Evolutionary conservation across 1,284 basidiomycete species (phyloP), one percentile per base, ranked within the genome.

Genomic region (Moesziomyces globuligerus): DNA sequence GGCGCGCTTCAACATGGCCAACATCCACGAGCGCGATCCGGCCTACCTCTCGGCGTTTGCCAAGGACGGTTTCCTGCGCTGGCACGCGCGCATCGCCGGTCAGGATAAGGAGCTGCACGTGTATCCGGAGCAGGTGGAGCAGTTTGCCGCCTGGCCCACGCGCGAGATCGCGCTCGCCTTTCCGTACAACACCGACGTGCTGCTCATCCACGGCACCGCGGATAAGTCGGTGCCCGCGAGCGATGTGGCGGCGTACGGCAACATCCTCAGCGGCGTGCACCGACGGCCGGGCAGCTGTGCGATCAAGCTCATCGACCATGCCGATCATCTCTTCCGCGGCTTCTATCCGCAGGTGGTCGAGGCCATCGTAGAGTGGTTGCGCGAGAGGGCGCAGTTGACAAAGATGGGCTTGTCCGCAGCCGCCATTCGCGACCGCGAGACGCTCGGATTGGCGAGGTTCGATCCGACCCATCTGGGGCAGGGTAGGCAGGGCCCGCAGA

Each of bases 331-430:
- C 39, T 76, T 72, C 42, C 28, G 60, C 15, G 68, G 67, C 7
- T 58, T 72, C 40, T 75, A 70, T 48, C 69, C 65, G n/a, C 68
- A 75, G 42, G 65, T 76, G 13, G 74, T 78, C 1, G 58, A 56
- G 17, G 52, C 58, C 20, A 74, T 76, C 20, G 43, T 67, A 4
- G 46, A 59, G 25, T 76, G 74, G 74, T 29, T 75, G 11, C 32
- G 38, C 13, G 58, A 71, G 26, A 18, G 62, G 18, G 21, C 32
- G 2, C 43, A 62, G 37, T 36, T 69, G 36, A 55, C 57, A n/a
- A 66, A 61, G 44, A 50, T 62, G 53, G 58, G 69, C 6, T 13
- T 66, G 6, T 56, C 59, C 26, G 66, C 66, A 3, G 66, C 59
- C 3, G 66, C 66, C 24, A 52, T 69, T 15, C 9, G 66, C 2